phyloP scores from a whole-genome alignment of 306 rosid genomes.

The Glycyrrhiza uralensis region DNA sequence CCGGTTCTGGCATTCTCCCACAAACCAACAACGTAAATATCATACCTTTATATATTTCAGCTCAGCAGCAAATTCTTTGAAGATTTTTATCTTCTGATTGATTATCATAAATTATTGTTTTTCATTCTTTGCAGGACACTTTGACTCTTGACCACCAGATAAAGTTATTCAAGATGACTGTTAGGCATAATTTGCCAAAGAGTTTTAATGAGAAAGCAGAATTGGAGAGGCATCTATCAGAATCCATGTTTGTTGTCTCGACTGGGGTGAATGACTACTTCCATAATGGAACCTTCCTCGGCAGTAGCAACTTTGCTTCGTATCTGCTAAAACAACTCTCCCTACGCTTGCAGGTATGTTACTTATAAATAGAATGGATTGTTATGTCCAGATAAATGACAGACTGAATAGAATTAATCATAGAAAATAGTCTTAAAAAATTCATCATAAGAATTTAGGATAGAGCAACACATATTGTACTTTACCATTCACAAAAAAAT shows the following conservation, averaged over 20 bases:
- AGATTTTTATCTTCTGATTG: background rate
- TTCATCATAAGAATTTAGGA: too few species aligned
- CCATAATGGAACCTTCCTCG: background rate
- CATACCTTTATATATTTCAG: background rate
- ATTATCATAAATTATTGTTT: background rate
- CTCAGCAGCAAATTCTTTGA: background rate
- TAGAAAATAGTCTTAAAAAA: too few species aligned
- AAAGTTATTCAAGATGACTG: background rate
- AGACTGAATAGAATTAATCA: too few species aligned
- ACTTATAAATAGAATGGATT: too few species aligned
- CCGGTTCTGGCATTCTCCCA: slow-evolving; percentile 26
- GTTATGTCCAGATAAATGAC: too few species aligned
- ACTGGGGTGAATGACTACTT: slow-evolving; percentile 27
- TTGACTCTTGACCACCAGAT: slow-evolving; percentile 23
- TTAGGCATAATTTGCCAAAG: slow-evolving; percentile 16
- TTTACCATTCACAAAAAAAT: too few species aligned
- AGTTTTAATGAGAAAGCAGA: background rate
- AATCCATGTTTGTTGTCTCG: slow-evolving; percentile 28
- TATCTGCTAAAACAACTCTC: slow-evolving; percentile 16
- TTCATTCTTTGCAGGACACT: background rate
- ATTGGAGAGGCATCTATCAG: slow-evolving; percentile 27
- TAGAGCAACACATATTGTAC: too few species aligned
- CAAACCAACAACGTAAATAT: slow-evolving; percentile 28
- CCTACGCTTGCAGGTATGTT: slow-evolving; percentile 22
- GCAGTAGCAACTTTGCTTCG: background rate